These are phyloP conservation scores for Vicia villosa DNA, from an alignment of 306 rosid species.

Conservation along the genomic window DNA sequence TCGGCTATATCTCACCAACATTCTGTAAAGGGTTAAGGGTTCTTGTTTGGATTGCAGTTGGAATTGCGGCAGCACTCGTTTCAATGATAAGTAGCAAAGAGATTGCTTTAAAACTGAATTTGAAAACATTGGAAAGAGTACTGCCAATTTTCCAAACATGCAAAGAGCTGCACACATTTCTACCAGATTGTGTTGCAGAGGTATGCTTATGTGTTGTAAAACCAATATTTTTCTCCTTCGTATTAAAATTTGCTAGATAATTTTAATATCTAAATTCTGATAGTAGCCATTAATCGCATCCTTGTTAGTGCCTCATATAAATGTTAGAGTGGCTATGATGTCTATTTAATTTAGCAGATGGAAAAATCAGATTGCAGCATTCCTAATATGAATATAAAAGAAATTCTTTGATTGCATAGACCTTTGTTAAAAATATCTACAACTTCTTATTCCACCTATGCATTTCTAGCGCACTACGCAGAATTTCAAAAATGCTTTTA, in stretches of 20 bases:
- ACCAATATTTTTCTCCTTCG: constrained; percentile 7
- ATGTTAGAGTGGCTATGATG: too few species aligned
- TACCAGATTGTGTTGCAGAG: constrained; percentile 15
- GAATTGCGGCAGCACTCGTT: not conserved
- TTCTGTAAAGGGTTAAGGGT: not conserved
- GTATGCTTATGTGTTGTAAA: constrained; percentile 20
- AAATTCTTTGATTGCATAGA: too few species aligned
- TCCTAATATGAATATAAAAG: too few species aligned
- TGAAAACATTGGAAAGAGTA: not conserved
- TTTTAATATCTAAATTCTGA: not conserved
- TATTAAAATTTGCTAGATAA: constrained; percentile 23
- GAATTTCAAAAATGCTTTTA: too few species aligned
- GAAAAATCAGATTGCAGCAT: too few species aligned
- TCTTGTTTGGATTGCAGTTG: not conserved
- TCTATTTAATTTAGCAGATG: too few species aligned
- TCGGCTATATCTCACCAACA: not conserved
- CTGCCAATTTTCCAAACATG: not conserved
- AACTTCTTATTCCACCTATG: too few species aligned
- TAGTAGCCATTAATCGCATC: too few species aligned
- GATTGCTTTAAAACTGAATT: not conserved
- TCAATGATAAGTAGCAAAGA: not conserved
- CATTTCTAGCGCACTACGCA: too few species aligned
- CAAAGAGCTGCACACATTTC: constrained; percentile 8
- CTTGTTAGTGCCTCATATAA: too few species aligned
- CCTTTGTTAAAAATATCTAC: too few species aligned